Evolutionary conservation across 1,284 basidiomycete genomes (phyloP).

Genomic region (Ustilago hordei): DNA sequence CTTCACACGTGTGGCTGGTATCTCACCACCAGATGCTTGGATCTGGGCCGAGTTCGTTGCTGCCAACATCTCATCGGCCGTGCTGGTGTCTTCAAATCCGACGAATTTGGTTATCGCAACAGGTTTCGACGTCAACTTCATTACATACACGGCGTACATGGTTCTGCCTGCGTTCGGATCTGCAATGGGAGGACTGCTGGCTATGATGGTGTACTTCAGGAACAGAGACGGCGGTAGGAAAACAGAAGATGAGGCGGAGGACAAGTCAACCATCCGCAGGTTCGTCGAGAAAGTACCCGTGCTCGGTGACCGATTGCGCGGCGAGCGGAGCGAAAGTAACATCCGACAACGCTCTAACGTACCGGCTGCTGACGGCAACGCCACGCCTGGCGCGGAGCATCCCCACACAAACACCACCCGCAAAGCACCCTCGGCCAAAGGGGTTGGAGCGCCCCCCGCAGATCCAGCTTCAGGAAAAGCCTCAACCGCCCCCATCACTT

Average conservation of each 20-base stretch:
- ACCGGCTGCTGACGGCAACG: background rate
- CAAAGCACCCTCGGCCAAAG: slow-evolving; percentile 1
- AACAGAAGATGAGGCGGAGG: slow-evolving; percentile 6
- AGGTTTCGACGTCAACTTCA: slow-evolving; percentile 63
- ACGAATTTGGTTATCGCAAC: slow-evolving; percentile 70
- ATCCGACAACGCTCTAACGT: slow-evolving; percentile 32
- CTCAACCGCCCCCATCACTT: slow-evolving; percentile 15
- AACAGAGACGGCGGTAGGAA: slow-evolving; percentile 26
- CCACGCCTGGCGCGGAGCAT: background rate
- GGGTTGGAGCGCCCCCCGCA: background rate
- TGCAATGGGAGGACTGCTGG: slow-evolving; percentile 49
- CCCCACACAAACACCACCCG: slow-evolving; percentile 1
- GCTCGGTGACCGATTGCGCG: slow-evolving; percentile 12
- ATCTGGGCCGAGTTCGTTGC: slow-evolving; percentile 78
- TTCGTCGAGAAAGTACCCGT: slow-evolving; percentile 40
- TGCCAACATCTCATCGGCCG: slow-evolving; percentile 79
- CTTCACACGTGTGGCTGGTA: slow-evolving; percentile 79
- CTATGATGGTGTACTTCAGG: slow-evolving; percentile 60
- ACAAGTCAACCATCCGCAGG: slow-evolving; percentile 29
- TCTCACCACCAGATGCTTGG: slow-evolving; percentile 76
- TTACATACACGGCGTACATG: slow-evolving; percentile 67
- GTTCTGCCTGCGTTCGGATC: slow-evolving; percentile 59
- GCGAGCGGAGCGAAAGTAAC: background rate
- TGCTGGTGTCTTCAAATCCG: slow-evolving; percentile 70
- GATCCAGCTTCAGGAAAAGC: slow-evolving; percentile 21